Evolutionary conservation across 148 eudicot genomes (phyloP), one percentile per base, ranked within the genome.

Genomic region (Simmondsia chinensis): DNA sequence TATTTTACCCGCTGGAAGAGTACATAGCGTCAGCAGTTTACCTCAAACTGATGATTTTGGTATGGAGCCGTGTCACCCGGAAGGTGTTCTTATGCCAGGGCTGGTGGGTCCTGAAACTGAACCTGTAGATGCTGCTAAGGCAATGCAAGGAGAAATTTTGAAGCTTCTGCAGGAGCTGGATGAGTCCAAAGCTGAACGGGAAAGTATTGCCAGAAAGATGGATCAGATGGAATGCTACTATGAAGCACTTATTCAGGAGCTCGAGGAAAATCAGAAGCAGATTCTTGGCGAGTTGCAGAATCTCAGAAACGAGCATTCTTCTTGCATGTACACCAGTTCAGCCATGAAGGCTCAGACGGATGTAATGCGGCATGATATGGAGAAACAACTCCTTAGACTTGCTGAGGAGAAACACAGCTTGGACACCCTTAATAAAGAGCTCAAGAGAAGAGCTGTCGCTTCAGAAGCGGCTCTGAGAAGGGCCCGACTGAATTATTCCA

Each of bases 141-240:
- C 79, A 36, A 68, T 75, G 75, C 72, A 81, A 66, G 77, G 54
- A 36, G 74, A 88, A 51, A 63, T 77, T 7, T 71, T 73, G 28
- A 91, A 78, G 55, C 77, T 89, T 46, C 69, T 81, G 13, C 48
- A 84, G 64, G 93, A 89, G 71, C 46, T 86, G 56, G 94, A 86
- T 42, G 94, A 71, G 52, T 64, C 86, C 17, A 91, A 79, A 71
- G 59, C 69, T 17, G 95, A 79, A 63, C 61, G 61, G 57, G 99
- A 82, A 48, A 62, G 39, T 56, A 65, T 91, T 30, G 51, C 60
- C 20, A 66, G 75, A 67, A 82, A 91, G 58, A 85, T 82, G 99
- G 74, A 72, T 69, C 83, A 91, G 63, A 91, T 91, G 99, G 95
- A 91, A 52, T 76, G 86, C 49, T 86, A 91, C 45, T 91, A 91